Base-by-base conservation (phyloP, 78 protist genomes). In the Guillardia theta region DNA sequence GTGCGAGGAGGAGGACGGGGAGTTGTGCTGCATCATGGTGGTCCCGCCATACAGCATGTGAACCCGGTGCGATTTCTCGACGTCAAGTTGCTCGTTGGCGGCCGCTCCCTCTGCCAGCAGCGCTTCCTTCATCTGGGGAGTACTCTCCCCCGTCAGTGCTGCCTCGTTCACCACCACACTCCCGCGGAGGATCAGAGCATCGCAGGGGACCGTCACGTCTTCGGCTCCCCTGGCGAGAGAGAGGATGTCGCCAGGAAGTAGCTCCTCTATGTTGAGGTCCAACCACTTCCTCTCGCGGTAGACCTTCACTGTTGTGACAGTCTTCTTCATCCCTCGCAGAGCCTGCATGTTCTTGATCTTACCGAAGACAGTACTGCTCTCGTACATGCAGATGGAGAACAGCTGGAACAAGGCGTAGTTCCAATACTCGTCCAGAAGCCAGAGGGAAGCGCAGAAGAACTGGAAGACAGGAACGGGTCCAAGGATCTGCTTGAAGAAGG, bases 111-210 rank as follows among this genome's bases (percentile, higher is more conserved):
- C 83, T 4, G 0, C 87, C 21, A 30, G 54, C 10, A 70, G 45
- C 44, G 33, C 33, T 39, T 92, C 95, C 78, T 95, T 95, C 94
- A 95, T 92, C 88, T 93, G 96, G n/a, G 96, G 96, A n/a, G 78
- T 64, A 33, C 78, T 64, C 15, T 64, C 78, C 6, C 78, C 78
- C n/a, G 78, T 64, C 39, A 64, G 78, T 15, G 78, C 15, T 24
- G 78, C 78, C 78, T 64, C 78, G 78, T 64, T 64, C 78, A 64
- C 78, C 39, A 64, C 78, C 83, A 70, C 21, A 33, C 22, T 22
- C n/a, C 83, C 83, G 9, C 36, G 36, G 12, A 70, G 83, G 10
- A 70, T 24, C 46, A 70, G 83, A 36, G 83, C 83, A 33, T 70
- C 83, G 83, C 83, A 70, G 21, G 83, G 83, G 46, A 70, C 83